These are phyloP conservation scores for Erodium chrysanthum DNA, from an alignment of 441 rosid genomes.

Conservation along the genomic window DNA sequence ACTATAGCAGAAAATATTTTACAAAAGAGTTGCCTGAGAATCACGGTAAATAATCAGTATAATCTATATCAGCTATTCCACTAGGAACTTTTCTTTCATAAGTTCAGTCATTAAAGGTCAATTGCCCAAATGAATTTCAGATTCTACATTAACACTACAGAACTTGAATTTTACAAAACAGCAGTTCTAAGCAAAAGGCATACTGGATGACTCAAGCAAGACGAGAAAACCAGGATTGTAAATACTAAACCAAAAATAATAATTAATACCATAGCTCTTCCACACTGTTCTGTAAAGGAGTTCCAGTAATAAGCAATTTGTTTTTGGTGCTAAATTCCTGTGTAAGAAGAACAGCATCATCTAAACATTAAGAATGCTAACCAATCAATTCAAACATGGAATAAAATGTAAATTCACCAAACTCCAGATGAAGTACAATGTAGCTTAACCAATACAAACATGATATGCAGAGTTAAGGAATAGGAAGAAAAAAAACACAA, in stretches of 20 bases:
- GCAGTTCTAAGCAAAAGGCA: background rate
- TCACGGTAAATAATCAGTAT: background rate
- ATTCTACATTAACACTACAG: background rate
- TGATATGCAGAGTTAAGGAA: background rate
- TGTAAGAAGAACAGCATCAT: slow-evolving; percentile 16
- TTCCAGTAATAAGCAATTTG: slow-evolving; percentile 95
- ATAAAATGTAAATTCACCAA: slow-evolving; percentile 8
- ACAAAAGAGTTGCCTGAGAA: background rate
- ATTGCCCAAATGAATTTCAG: background rate
- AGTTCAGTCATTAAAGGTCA: background rate
- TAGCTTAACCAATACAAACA: slow-evolving; percentile 4
- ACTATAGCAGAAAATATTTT: background rate
- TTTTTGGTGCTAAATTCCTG: slow-evolving; percentile 99
- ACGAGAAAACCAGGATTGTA: background rate
- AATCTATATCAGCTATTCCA: background rate
- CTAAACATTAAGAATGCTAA: slow-evolving; percentile 16
- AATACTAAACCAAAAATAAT: background rate
- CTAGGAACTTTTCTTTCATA: background rate
- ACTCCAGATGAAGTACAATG: background rate
- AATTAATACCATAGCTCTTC: slow-evolving; percentile 86
- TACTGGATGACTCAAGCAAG: background rate
- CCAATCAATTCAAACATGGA: background rate
- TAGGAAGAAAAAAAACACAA: slow-evolving; percentile 16
- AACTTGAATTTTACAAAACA: background rate
- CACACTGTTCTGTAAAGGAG: slow-evolving; percentile 97